phyloP scores from a whole-genome alignment of 2,329 filamentous ascomycete genomes.

The Colletotrichum somersetense region DNA sequence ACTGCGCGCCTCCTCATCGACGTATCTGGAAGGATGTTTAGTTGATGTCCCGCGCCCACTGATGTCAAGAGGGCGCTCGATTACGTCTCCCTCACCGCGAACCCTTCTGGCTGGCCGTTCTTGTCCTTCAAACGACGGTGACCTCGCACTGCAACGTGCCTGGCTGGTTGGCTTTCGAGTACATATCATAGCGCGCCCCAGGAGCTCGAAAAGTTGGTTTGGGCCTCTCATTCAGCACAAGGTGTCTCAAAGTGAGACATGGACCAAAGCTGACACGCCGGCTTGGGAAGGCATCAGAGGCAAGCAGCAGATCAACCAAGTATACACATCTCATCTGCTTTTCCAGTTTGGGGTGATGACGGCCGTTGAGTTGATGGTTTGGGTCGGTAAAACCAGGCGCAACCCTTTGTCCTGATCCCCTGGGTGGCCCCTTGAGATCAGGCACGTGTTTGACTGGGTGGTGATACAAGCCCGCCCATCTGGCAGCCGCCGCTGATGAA shows the following conservation, averaged over 20 bases:
- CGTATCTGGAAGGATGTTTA: constrained; percentile 42
- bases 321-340: constrained; percentile 43
- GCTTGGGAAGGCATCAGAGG: constrained; percentile 11
- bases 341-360: constrained; percentile 47
- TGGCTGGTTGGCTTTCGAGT: constrained; percentile 46
- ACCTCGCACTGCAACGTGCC: constrained; percentile 46
- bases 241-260: constrained; percentile 19
- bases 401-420: constrained; percentile 6
- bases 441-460: not conserved
- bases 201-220: constrained; percentile 45
- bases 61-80: constrained; percentile 15
- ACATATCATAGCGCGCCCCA: constrained; percentile 43
- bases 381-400: constrained; percentile 31
- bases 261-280: not conserved
- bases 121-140: constrained; percentile 45
- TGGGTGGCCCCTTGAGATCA: not conserved
- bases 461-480: constrained; percentile 12
- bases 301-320: not conserved
- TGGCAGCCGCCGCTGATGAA: constrained; percentile 33
- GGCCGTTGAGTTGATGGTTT: constrained; percentile 45
- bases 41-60: constrained; percentile 8
- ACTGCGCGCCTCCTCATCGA: constrained; percentile 45
- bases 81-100: constrained; percentile 47
- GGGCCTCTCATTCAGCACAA: constrained; percentile 3
- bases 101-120: constrained; percentile 44